These are phyloP conservation scores for Amanita polypyramis DNA, from an alignment of 768 basidiomycete genomes.

Conservation along the genomic window DNA sequence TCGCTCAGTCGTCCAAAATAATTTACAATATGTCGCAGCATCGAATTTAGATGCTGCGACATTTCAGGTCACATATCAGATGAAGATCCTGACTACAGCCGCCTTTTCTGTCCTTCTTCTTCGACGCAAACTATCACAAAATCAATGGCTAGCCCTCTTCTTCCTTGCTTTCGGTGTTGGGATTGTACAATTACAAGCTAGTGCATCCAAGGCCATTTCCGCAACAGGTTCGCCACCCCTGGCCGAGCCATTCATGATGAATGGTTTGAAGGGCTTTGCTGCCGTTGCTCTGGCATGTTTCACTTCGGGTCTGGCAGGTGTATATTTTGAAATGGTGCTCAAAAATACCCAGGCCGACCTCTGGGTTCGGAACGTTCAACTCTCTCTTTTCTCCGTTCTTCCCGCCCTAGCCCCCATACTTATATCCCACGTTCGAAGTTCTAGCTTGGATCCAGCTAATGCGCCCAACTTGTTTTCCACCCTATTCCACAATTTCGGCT, in stretches of 20 bases:
- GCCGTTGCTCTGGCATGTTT: slow-evolving; percentile 89
- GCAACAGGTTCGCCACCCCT: background rate
- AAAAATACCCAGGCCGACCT: slow-evolving; percentile 85
- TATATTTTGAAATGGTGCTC: slow-evolving; percentile 97
- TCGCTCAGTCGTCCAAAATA: slow-evolving; percentile 78
- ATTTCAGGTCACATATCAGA: slow-evolving; percentile 95
- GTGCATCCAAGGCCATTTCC: slow-evolving; percentile 16
- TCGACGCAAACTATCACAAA: slow-evolving; percentile 58
- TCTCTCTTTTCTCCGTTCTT: slow-evolving; percentile 87
- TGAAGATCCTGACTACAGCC: slow-evolving; percentile 95
- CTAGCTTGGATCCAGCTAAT: background rate
- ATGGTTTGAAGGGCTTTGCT: slow-evolving; percentile 74
- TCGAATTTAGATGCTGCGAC: slow-evolving; percentile 92
- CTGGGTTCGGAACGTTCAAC: slow-evolving; percentile 95
- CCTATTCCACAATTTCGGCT: slow-evolving; percentile 79
- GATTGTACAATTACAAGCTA: slow-evolving; percentile 76
- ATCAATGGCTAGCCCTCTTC: slow-evolving; percentile 79
- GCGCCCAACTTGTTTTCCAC: slow-evolving; percentile 28
- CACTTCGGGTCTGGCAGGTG: slow-evolving; percentile 92
- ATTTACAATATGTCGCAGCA: slow-evolving; percentile 90
- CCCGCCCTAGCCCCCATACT: slow-evolving; percentile 79
- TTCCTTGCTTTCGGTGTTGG: slow-evolving; percentile 85
- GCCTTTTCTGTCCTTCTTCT: slow-evolving; percentile 79
- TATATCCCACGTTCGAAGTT: slow-evolving; percentile 28
- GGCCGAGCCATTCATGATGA: slow-evolving; percentile 48